Evolutionary conservation across 2,329 filamentous ascomycete genomes (phyloP), one percentile per base, ranked within the genome.

Genomic region (Ophiosphaerella narmari): DNA sequence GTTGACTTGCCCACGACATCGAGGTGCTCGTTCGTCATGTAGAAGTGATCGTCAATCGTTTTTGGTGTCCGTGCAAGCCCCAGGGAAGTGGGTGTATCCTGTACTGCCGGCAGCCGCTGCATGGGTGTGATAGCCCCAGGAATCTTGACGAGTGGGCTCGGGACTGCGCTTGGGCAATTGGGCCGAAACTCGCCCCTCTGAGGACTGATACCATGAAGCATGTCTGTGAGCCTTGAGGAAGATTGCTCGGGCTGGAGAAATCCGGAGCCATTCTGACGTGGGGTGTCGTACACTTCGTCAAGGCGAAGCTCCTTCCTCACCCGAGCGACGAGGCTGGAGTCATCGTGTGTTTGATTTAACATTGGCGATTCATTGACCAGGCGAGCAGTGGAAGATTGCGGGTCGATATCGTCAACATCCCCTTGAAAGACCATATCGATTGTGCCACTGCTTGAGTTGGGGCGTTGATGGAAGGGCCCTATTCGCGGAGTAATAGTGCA

Each of bases 21-120:
- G 16, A 74, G 63, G 54, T 74, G 71, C 41, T 68, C 62, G 41
- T 73, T 71, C 7, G 62, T 63, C 62, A 71, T 69, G 51, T 56
- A 65, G 56, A 74, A 73, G 46, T 72, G 68, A n/a, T 67, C 64
- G 5, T 62, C 57, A 13, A 63, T 56, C 7, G 42, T 49, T 41
- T 53, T 62, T 16, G 54, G 56, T 32, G 54, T 47, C 3, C 39
- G 44, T 7, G 45, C 48, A 6, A 41, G 44, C 4, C 44, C 29
- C 14, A 48, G 40, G 7, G 49, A 18, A 23, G 24, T 40, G 7
- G 34, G 34, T 5, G 39, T 23, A 11, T 41, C 32, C 5, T 18
- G 45, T 3, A 44, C 32, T 18, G 44, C 37, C 26, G 48, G 32
- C 12, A 52, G 39, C 7, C 51, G 42, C 11, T 40, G 53, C n/a